A percentile compares a stretch with the other conserved stretches of the same genome.
phyloP scores from a whole-genome alignment of 2,329 filamentous ascomycete species.

The Fragosphaeria purpurea region DNA sequence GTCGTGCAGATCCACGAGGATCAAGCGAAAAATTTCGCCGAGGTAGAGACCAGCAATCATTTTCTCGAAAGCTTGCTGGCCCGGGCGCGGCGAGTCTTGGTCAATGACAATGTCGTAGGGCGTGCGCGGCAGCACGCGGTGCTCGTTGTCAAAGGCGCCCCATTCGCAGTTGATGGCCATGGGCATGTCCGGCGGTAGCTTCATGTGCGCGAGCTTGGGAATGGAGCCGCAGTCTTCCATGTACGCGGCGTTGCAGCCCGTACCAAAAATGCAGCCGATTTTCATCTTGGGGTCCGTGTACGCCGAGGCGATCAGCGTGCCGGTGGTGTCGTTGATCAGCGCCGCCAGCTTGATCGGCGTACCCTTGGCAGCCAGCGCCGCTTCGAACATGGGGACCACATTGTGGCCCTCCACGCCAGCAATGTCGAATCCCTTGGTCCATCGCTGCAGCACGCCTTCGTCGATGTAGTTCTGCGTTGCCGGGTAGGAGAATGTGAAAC shows the following conservation, averaged over 20 bases:
- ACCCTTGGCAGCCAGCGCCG: slow-evolving; percentile 53
- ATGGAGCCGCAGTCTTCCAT: slow-evolving; percentile 90
- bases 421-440: slow-evolving; percentile 98
- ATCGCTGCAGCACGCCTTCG: slow-evolving; percentile 82
- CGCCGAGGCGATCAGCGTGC: slow-evolving; percentile 88
- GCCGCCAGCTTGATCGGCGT: slow-evolving; percentile 89
- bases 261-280: slow-evolving; percentile 97
- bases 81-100: slow-evolving; percentile 81
- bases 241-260: slow-evolving; percentile 95
- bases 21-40: slow-evolving; percentile 86
- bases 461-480: slow-evolving; percentile 90
- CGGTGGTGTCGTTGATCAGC: slow-evolving; percentile 95
- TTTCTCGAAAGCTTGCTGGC: slow-evolving; percentile 94
- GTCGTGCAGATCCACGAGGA: slow-evolving; percentile 77
- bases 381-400: slow-evolving; percentile 80
- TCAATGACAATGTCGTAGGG: slow-evolving; percentile 82
- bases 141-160: slow-evolving; percentile 93
- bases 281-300: slow-evolving; percentile 92
- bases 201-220: slow-evolving; percentile 87
- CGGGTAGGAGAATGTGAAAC: slow-evolving; percentile 95
- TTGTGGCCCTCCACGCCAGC: slow-evolving; percentile 83
- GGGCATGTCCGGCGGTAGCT: slow-evolving; percentile 69
- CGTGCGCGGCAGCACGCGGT: slow-evolving; percentile 75
- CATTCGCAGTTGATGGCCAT: slow-evolving; percentile 98
- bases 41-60: slow-evolving; percentile 95